Evolutionary conservation across 225 moss, liverwort and hornwort genomes (phyloP).

Genomic region (Rhytidiadelphus loreus): DNA sequence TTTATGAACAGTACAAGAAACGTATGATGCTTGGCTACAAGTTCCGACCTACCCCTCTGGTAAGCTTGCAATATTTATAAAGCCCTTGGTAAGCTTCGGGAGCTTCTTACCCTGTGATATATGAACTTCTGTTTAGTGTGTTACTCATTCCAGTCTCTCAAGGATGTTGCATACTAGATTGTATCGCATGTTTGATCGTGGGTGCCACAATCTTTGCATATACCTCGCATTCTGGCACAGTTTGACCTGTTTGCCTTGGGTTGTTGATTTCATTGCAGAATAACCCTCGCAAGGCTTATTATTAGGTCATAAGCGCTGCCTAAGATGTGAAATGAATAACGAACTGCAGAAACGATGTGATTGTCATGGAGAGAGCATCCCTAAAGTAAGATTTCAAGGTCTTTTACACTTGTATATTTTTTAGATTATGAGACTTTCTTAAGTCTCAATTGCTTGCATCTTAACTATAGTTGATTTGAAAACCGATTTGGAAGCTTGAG

Average conservation of each 20-base stretch:
- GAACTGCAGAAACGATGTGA: neutral
- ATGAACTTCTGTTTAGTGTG: neutral
- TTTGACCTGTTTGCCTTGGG: neutral
- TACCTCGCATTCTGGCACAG: neutral
- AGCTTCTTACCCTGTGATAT: neutral
- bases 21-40: conserved; percentile 99
- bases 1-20: conserved; percentile 99
- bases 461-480: no score
- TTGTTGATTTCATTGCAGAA: conserved; percentile 51
- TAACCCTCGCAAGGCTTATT: conserved; percentile 95
- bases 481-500: no score
- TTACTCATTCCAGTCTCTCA: neutral
- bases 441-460: no score
- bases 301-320: conserved; percentile 26
- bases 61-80: conserved; percentile 5
- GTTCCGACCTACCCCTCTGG: conserved; percentile 96
- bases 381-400: no score
- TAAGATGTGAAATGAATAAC: neutral
- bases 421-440: no score
- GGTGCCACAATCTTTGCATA: neutral
- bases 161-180: neutral
- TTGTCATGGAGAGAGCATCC: no score
- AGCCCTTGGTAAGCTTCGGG: neutral
- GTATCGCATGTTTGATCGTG: neutral
- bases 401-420: no score